Evolutionary conservation across 2,329 filamentous ascomycete species (phyloP).

Genomic region (Xylariaceae sp.): DNA sequence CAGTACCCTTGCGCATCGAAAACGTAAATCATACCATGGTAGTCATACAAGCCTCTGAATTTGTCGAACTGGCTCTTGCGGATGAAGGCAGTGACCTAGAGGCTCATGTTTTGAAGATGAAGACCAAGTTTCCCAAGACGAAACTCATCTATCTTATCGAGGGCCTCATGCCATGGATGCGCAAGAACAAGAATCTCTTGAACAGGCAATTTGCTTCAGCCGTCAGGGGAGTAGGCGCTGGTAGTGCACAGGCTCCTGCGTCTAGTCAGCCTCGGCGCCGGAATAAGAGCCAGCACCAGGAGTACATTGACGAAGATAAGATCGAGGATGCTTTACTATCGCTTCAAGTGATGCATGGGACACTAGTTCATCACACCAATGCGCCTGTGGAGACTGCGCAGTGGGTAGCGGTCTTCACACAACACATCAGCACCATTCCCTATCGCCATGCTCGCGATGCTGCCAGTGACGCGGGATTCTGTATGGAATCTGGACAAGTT

Average conservation of each 20-base stretch:
- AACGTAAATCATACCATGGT: constrained; percentile 60
- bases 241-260: constrained; percentile 24
- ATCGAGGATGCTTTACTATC: constrained; percentile 69
- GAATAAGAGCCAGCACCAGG: constrained; percentile 37
- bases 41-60: constrained; percentile 59
- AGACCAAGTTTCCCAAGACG: constrained; percentile 47
- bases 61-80: constrained; percentile 56
- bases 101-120: constrained; percentile 54
- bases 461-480: constrained; percentile 59
- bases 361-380: constrained; percentile 66
- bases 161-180: constrained; percentile 61
- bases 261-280: constrained; percentile 29
- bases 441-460: constrained; percentile 57
- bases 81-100: constrained; percentile 50
- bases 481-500: constrained; percentile 76
- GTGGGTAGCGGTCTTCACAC: constrained; percentile 71
- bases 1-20: constrained; percentile 47
- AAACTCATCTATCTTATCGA: constrained; percentile 69
- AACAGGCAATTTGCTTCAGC: constrained; percentile 66
- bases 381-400: constrained; percentile 61
- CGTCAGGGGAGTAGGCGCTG: constrained; percentile 48
- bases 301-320: constrained; percentile 61
- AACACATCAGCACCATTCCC: constrained; percentile 72
- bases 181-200: constrained; percentile 62
- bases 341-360: constrained; percentile 64